Evolutionary conservation across 441 rosid species (phyloP).

Genomic region (Jatropha multifida): DNA sequence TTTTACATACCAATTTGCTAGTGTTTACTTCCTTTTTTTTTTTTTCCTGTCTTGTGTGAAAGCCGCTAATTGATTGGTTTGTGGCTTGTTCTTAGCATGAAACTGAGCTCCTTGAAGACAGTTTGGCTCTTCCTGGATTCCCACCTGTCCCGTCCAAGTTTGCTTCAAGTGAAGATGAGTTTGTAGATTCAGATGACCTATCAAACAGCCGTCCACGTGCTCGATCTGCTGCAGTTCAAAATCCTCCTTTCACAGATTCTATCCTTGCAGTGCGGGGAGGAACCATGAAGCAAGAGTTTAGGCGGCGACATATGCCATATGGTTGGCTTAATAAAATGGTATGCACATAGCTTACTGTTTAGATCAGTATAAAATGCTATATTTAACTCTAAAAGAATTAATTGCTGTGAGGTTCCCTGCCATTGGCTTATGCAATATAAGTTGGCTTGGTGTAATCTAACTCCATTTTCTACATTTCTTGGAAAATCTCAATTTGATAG

Average conservation of each 20-base stretch:
- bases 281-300: constrained; percentile 64
- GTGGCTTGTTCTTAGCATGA: constrained; percentile 57
- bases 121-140: constrained; percentile 67
- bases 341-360: background rate
- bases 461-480: background rate
- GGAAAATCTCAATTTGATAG: constrained; percentile 4
- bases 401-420: background rate
- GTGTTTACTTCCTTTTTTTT: background rate
- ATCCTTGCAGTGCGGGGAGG: constrained; percentile 44
- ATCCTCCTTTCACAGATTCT: constrained; percentile 50
- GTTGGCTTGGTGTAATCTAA: background rate
- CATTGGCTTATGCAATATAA: background rate
- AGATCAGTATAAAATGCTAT: background rate
- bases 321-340: constrained; percentile 96
- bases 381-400: background rate
- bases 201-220: constrained; percentile 52
- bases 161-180: constrained; percentile 87
- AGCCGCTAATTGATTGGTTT: constrained; percentile 7
- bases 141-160: constrained; percentile 59
- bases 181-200: constrained; percentile 82
- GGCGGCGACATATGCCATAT: constrained; percentile 54
- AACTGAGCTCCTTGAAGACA: constrained; percentile 78
- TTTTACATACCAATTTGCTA: too few relatives aligned
- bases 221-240: constrained; percentile 49
- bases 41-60: background rate